Evolutionary conservation across 331 rosid species (phyloP).

Genomic region (Acacia concinna): DNA sequence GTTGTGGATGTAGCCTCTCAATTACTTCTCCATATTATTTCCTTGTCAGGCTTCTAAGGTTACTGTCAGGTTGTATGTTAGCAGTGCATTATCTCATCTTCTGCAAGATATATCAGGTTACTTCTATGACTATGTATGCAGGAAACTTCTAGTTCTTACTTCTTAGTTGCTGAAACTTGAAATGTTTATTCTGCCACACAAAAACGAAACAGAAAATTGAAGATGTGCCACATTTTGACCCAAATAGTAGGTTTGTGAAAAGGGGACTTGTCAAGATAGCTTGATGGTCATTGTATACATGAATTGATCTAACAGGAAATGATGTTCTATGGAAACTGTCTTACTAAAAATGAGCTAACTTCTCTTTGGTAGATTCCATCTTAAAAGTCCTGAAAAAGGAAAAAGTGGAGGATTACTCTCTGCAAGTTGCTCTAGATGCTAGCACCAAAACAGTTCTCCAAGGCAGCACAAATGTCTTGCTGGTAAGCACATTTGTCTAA

Average conservation of each 20-base stretch:
- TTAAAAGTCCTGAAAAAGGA: slow-evolving; percentile 51
- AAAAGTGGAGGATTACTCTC: slow-evolving; percentile 42
- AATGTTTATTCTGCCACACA: not conserved
- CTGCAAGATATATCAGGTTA: slow-evolving; percentile 60
- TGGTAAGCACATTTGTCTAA: slow-evolving; percentile 42
- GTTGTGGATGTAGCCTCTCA: slow-evolving; percentile 11
- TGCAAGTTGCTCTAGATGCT: slow-evolving; percentile 58
- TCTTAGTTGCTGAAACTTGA: slow-evolving; percentile 17
- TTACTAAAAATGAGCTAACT: slow-evolving; percentile 29
- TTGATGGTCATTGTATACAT: slow-evolving; percentile 12
- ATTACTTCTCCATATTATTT: slow-evolving; percentile 2
- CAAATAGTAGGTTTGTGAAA: slow-evolving; percentile 5
- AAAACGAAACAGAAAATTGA: not conserved
- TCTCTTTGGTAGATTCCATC: slow-evolving; percentile 57
- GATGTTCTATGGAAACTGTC: not conserved
- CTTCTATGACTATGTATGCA: slow-evolving; percentile 17
- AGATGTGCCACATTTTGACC: not conserved
- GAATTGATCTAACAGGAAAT: not conserved
- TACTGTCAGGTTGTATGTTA: slow-evolving; percentile 50
- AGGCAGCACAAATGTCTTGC: slow-evolving; percentile 57
- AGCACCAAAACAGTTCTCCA: slow-evolving; percentile 58
- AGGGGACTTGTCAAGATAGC: not conserved
- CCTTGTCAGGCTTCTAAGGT: slow-evolving; percentile 57
- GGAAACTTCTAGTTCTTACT: not conserved
- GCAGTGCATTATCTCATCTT: slow-evolving; percentile 56